These are phyloP conservation scores for Curvularia eragrostidis DNA, from an alignment of 2,329 filamentous ascomycete species.

Conservation along the genomic window DNA sequence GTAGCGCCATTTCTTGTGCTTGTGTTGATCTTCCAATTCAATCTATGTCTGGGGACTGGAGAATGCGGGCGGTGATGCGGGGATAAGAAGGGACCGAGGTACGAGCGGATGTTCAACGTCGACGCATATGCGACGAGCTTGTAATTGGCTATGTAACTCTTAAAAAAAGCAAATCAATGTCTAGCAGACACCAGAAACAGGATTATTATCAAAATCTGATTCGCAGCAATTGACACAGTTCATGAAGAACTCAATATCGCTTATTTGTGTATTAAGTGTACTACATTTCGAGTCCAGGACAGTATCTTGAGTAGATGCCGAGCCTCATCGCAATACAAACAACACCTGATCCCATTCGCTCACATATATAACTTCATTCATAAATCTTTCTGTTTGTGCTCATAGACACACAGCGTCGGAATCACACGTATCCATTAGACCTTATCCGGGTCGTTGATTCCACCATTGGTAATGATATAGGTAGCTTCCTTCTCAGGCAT, in stretches of 20 bases:
- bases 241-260: background rate
- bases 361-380: background rate
- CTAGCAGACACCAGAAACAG: background rate
- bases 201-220: background rate
- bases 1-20: background rate
- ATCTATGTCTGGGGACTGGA: background rate
- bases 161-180: background rate
- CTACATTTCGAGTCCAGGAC: background rate
- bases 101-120: conserved; percentile 3
- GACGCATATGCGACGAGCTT: background rate
- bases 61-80: conserved; percentile 12
- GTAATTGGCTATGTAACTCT: background rate
- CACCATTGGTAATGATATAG: conserved; percentile 73
- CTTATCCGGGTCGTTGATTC: conserved; percentile 72
- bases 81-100: conserved; percentile 17
- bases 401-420: background rate
- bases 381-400: background rate
- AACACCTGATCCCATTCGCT: background rate
- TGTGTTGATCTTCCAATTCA: too few species aligned
- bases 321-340: background rate
- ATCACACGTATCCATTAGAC: conserved; percentile 45
- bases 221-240: background rate
- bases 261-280: background rate
- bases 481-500: conserved; percentile 73
- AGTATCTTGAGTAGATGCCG: background rate